Conservation (phyloP, 257 asterid genomes). For the Forsythia suspensa region DNA sequence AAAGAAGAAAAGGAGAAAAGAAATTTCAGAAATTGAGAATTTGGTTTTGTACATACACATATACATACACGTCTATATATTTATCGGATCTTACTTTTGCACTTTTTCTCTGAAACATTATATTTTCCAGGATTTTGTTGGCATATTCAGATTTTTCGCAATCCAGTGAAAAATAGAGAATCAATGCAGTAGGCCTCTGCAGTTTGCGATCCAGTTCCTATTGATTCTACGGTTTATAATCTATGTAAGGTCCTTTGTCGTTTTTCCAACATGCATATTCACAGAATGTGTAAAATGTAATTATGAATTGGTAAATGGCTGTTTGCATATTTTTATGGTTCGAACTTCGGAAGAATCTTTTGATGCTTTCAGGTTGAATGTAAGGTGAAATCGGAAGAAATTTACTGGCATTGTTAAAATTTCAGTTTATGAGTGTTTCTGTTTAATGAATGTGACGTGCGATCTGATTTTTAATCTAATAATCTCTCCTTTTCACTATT, state of each 20-base stretch:
- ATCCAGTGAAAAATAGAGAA: conserved; percentile 9
- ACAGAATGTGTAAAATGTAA: conserved; percentile 13
- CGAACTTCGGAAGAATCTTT: not conserved
- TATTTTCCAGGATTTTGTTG: conserved; percentile 20
- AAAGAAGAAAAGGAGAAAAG: not conserved
- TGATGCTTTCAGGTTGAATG: conserved; percentile 4
- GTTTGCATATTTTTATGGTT: conserved; percentile 18
- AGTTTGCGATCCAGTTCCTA: conserved; percentile 35
- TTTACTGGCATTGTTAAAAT: conserved; percentile 24
- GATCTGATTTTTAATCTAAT: not conserved
- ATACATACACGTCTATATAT: conserved; percentile 1
- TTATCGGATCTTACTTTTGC: conserved; percentile 37
- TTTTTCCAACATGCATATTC: not conserved
- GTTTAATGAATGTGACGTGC: not conserved
- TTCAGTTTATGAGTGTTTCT: conserved; percentile 1
- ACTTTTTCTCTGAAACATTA: conserved; percentile 14
- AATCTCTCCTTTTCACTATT: not conserved
- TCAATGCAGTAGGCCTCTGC: conserved; percentile 25
- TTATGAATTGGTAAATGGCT: not conserved
- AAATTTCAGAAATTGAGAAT: not conserved
- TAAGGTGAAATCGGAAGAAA: conserved; percentile 30
- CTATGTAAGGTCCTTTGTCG: conserved; percentile 18
- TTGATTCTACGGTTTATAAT: conserved; percentile 29
- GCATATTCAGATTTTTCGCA: conserved; percentile 10
- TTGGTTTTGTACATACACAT: conserved; percentile 24